Evolutionary conservation across 805 yeast genomes (phyloP).

Genomic region (Candida boleticola): DNA sequence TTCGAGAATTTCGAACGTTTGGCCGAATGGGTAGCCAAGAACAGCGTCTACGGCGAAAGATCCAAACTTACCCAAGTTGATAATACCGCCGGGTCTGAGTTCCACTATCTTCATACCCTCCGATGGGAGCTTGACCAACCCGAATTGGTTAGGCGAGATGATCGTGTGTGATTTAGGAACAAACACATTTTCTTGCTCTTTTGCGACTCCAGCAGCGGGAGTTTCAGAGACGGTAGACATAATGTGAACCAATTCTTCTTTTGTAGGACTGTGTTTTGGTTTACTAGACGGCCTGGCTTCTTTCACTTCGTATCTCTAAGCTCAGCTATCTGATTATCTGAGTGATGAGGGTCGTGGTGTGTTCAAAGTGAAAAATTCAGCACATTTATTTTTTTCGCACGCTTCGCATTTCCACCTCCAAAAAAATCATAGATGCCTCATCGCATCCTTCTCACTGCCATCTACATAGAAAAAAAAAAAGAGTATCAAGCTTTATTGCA

Average conservation of each 20-base stretch:
- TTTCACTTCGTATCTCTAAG: too few relatives aligned
- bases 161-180: slow-evolving; percentile 20
- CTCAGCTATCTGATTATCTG: too few relatives aligned
- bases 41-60: slow-evolving; percentile 71
- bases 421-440: too few relatives aligned
- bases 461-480: neutral
- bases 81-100: slow-evolving; percentile 54
- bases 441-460: too few relatives aligned
- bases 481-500: neutral
- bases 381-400: slow-evolving; percentile 1
- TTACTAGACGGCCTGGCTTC: too few relatives aligned
- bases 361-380: slow-evolving; percentile 4
- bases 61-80: slow-evolving; percentile 91
- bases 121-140: slow-evolving; percentile 76
- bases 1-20: slow-evolving; percentile 78
- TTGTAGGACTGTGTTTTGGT: too few relatives aligned
- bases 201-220: neutral
- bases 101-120: slow-evolving; percentile 73
- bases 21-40: slow-evolving; percentile 82
- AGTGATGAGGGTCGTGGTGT: neutral
- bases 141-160: slow-evolving; percentile 52
- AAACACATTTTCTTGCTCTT: neutral
- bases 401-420: neutral
- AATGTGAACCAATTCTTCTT: neutral
- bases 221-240: neutral